Conservation (phyloP, 345 rosid species). For the Aquilaria yunnanensis region DNA sequence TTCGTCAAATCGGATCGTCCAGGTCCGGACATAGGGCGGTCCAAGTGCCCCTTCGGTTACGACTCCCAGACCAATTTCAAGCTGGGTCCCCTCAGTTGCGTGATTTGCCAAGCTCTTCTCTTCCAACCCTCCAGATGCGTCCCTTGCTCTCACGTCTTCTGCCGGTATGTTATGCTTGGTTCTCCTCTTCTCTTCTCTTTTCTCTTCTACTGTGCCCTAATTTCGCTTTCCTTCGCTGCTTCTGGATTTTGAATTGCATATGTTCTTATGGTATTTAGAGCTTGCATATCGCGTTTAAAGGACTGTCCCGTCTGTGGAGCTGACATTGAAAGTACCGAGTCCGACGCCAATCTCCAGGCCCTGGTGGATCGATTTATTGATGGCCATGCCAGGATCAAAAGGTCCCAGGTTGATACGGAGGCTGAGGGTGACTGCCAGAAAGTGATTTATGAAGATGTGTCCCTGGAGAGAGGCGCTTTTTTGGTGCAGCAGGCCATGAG, state of each 20-base stretch:
- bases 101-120: slow-evolving; percentile 87
- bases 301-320: slow-evolving; percentile 98
- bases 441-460: slow-evolving; percentile 85
- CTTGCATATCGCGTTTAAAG: slow-evolving; percentile 65
- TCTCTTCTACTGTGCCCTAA: slow-evolving; percentile 1
- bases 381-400: slow-evolving; percentile 95
- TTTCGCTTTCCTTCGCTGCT: not conserved
- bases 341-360: slow-evolving; percentile 66
- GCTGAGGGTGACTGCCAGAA: slow-evolving; percentile 45
- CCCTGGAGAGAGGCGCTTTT: slow-evolving; percentile 94
- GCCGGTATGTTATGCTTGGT: slow-evolving; percentile 55
- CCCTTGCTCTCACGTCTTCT: slow-evolving; percentile 82
- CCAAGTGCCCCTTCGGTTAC: slow-evolving; percentile 92
- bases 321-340: slow-evolving; percentile 76
- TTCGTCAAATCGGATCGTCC: slow-evolving; percentile 67
- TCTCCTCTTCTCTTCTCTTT: not conserved
- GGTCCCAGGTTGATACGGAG: slow-evolving; percentile 46
- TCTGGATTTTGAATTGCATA: too few relatives aligned
- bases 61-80: slow-evolving; percentile 77
- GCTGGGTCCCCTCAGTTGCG: slow-evolving; percentile 94
- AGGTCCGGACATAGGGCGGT: slow-evolving; percentile 20
- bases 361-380: slow-evolving; percentile 83
- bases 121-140: slow-evolving; percentile 70
- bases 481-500: slow-evolving; percentile 97
- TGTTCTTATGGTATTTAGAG: slow-evolving; percentile 31